Percentiles rank a stretch among this genome's conserved stretches.
phyloP scores from a whole-genome alignment of 352 stramenopile species.

The Globisporangium acanthophoron region DNA sequence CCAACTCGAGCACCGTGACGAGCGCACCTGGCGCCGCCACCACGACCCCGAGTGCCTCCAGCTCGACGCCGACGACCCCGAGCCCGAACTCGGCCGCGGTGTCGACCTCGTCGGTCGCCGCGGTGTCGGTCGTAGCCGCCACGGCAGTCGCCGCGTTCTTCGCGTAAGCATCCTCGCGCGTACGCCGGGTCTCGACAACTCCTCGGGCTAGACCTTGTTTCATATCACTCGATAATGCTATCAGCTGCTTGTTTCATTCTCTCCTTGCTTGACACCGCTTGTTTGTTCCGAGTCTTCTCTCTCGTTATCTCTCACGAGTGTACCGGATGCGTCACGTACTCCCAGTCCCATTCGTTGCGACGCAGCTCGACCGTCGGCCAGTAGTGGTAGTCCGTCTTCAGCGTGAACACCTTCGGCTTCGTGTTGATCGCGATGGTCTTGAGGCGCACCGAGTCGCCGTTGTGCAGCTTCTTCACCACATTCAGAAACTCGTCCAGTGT shows the following conservation, averaged over 20 bases:
- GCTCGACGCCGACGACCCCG: neutral
- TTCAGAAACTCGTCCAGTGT: conserved; percentile 83
- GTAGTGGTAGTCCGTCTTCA: conserved; percentile 91
- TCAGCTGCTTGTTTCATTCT: no score
- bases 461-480: conserved; percentile 74
- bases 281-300: no score
- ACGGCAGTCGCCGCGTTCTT: neutral
- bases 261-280: no score
- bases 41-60: neutral
- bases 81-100: neutral
- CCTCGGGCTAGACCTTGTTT: no score
- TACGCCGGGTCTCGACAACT: no score
- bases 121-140: neutral
- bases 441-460: conserved; percentile 81
- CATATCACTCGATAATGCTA: no score
- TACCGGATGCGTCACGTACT: conserved; percentile 52
- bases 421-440: conserved; percentile 90
- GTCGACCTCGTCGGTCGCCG: neutral
- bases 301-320: conserved; percentile 1
- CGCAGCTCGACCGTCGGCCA: conserved; percentile 86
- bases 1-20: neutral
- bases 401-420: conserved; percentile 86
- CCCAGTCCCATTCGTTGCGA: conserved; percentile 60
- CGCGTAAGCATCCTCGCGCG: neutral
- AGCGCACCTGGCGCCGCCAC: neutral